Evolutionary conservation across 2,329 filamentous ascomycete genomes (phyloP).

Genomic region (Rhynchosporium graminicola): DNA sequence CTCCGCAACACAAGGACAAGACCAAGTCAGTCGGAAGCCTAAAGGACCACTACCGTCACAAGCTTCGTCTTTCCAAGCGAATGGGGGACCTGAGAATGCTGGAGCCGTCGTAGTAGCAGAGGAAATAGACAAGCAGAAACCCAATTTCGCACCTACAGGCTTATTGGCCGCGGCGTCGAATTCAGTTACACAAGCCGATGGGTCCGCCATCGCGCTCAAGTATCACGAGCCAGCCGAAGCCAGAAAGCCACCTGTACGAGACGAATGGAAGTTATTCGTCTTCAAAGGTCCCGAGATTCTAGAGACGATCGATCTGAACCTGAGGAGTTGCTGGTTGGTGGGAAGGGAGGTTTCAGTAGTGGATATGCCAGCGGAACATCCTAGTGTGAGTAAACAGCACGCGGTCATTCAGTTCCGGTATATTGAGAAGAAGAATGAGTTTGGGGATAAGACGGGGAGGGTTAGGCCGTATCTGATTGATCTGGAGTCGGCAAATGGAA

Average conservation of each 20-base stretch:
- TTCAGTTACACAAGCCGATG: slow-evolving; percentile 67
- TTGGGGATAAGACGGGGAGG: slow-evolving; percentile 76
- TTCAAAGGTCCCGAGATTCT: slow-evolving; percentile 83
- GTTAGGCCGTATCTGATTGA: slow-evolving; percentile 91
- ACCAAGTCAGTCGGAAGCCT: slow-evolving; percentile 30
- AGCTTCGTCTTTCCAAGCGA: slow-evolving; percentile 58
- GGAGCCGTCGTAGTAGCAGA: slow-evolving; percentile 30
- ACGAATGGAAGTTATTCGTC: slow-evolving; percentile 86
- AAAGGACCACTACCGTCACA: slow-evolving; percentile 60
- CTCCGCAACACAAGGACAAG: slow-evolving; percentile 26
- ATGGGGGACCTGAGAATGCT: slow-evolving; percentile 43
- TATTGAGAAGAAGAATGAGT: slow-evolving; percentile 81
- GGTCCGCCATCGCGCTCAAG: slow-evolving; percentile 79
- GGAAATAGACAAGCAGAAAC: slow-evolving; percentile 73
- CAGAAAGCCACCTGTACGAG: slow-evolving; percentile 76
- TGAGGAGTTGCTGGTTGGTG: slow-evolving; percentile 86
- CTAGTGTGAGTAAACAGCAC: slow-evolving; percentile 93
- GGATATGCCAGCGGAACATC: slow-evolving; percentile 83
- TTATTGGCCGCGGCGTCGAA: slow-evolving; percentile 87
- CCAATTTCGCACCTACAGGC: slow-evolving; percentile 81
- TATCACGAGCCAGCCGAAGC: slow-evolving; percentile 96
- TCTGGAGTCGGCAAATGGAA: slow-evolving; percentile 91
- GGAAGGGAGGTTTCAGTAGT: slow-evolving; percentile 80
- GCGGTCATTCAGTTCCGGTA: slow-evolving; percentile 92
- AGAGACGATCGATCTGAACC: slow-evolving; percentile 75